phyloP scores from a whole-genome alignment of 441 rosid species.

The Euphorbia schlechtendalii region DNA sequence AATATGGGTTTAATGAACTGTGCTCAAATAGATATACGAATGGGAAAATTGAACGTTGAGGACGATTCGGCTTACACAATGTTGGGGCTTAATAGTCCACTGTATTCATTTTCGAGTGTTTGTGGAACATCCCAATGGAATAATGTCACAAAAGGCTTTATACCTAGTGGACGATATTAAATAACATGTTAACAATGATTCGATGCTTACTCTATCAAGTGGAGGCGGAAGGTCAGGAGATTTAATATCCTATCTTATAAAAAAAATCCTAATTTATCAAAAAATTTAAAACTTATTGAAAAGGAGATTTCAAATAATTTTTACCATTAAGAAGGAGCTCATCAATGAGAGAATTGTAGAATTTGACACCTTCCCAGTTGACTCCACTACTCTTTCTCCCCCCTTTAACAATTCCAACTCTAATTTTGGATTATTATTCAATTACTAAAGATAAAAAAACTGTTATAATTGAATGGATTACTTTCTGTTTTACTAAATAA shows the following conservation, averaged over 20 bases:
- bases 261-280: no score
- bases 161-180: background rate
- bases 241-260: no score
- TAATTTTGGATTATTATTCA: background rate
- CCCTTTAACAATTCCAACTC: slow-evolving; percentile 18
- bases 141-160: slow-evolving; percentile 27
- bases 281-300: background rate
- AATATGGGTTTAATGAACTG: no score
- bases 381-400: slow-evolving; percentile 46
- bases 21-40: no score
- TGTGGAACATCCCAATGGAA: slow-evolving; percentile 37
- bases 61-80: slow-evolving; percentile 24
- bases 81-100: slow-evolving; percentile 24
- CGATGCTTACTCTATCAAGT: no score
- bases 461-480: no score
- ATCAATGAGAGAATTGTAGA: slow-evolving; percentile 37
- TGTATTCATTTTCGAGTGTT: slow-evolving; percentile 25
- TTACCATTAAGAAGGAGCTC: slow-evolving; percentile 46
- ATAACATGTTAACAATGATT: background rate
- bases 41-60: background rate
- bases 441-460: no score
- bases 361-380: slow-evolving; percentile 34
- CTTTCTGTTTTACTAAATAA: background rate
- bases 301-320: background rate
- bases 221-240: no score